Percentiles rank a stretch among this genome's conserved stretches.
Conservation (phyloP, 441 rosid genomes). For the Pelargonium citronellum region DNA sequence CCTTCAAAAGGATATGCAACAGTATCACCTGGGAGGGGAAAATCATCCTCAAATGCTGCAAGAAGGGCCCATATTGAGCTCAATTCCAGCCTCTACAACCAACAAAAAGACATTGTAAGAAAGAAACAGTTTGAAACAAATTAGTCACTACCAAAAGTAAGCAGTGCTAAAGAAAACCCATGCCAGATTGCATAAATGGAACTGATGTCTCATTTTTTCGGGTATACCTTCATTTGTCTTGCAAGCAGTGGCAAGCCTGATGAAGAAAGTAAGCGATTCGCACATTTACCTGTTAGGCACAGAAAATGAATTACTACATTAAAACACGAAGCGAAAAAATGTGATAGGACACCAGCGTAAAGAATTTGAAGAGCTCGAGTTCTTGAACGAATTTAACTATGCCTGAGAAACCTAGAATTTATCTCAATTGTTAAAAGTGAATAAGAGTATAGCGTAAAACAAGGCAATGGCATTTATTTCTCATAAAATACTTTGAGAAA, state of each 20-base stretch:
- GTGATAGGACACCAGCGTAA: background rate
- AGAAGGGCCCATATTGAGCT: constrained; percentile 94
- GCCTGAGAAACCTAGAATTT: too few relatives aligned
- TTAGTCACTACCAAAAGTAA: background rate
- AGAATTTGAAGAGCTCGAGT: too few relatives aligned
- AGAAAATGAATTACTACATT: constrained; percentile 14
- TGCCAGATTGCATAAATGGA: background rate
- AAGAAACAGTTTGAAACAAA: constrained; percentile 8
- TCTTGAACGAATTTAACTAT: too few relatives aligned
- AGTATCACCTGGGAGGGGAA: constrained; percentile 38
- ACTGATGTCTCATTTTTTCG: background rate
- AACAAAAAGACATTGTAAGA: background rate
- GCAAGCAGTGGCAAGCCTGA: constrained; percentile 84
- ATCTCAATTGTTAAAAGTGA: too few relatives aligned
- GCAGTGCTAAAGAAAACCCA: background rate
- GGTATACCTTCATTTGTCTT: constrained; percentile 83
- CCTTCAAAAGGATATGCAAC: constrained; percentile 54
- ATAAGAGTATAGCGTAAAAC: too few relatives aligned
- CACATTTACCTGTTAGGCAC: constrained; percentile 73
- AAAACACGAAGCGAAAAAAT: background rate
- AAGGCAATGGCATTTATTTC: too few relatives aligned
- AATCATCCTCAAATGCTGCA: constrained; percentile 83
- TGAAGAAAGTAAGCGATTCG: constrained; percentile 80
- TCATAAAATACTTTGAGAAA: too few relatives aligned
- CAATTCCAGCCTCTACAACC: constrained; percentile 57